Conservation (phyloP, 331 rosid species). For the Arachis monticola region DNA sequence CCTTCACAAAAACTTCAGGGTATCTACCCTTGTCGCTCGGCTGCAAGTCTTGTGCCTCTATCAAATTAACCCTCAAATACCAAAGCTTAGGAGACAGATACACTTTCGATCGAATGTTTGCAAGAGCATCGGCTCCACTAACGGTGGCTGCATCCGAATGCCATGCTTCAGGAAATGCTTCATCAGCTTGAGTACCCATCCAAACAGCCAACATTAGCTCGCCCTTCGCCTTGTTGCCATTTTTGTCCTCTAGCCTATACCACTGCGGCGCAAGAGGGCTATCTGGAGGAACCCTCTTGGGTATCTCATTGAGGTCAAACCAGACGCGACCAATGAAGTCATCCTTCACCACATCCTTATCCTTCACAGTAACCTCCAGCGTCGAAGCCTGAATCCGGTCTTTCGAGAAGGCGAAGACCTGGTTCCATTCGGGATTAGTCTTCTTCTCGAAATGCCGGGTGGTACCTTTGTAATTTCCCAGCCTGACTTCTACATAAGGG, state of each 20-base stretch:
- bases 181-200: conserved; percentile 54
- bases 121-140: neutral
- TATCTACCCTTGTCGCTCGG: neutral
- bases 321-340: too few species aligned
- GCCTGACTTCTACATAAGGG: conserved; percentile 86
- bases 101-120: conserved; percentile 34
- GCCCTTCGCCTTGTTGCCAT: conserved; percentile 20
- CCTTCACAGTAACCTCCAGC: too few species aligned
- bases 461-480: conserved; percentile 93
- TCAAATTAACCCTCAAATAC: conserved; percentile 48
- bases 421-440: conserved; percentile 82
- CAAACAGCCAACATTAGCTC: conserved; percentile 51
- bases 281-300: conserved; percentile 10
- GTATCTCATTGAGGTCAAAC: too few species aligned
- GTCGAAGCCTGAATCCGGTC: too few species aligned
- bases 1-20: conserved; percentile 35
- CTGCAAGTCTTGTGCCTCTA: conserved; percentile 40
- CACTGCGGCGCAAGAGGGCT: conserved; percentile 44
- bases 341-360: too few species aligned
- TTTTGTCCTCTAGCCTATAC: conserved; percentile 33
- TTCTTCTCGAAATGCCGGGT: conserved; percentile 96
- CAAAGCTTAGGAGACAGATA: conserved; percentile 48
- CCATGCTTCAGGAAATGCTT: conserved; percentile 45
- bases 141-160: conserved; percentile 25
- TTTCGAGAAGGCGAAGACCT: conserved; percentile 1